These are phyloP conservation scores for Pseudocercospora fuligena DNA, from an alignment of 2,329 filamentous ascomycete species.

Conservation along the genomic window DNA sequence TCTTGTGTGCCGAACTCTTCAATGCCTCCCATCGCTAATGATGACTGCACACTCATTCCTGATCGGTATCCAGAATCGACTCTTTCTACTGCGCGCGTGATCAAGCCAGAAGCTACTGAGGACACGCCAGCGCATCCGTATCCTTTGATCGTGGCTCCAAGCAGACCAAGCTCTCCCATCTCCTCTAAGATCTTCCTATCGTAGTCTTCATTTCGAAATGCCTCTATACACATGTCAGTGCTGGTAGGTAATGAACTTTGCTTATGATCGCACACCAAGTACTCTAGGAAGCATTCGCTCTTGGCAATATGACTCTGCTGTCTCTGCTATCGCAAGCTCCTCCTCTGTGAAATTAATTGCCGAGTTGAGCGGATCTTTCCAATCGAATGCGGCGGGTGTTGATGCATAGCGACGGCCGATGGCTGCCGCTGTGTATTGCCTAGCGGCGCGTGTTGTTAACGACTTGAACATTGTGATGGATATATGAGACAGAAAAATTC, in stretches of 20 bases:
- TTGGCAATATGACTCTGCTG: slow-evolving; percentile 91
- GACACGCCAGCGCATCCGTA: slow-evolving; percentile 88
- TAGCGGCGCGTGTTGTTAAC: slow-evolving; percentile 47
- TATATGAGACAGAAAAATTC: not conserved
- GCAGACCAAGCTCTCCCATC: slow-evolving; percentile 89
- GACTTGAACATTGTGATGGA: slow-evolving; percentile 50
- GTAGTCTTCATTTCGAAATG: slow-evolving; percentile 85
- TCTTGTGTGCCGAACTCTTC: slow-evolving; percentile 85
- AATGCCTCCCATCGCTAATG: slow-evolving; percentile 91
- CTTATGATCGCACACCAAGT: slow-evolving; percentile 63
- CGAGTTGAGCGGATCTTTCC: slow-evolving; percentile 81
- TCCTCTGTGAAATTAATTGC: slow-evolving; percentile 82
- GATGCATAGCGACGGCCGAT: slow-evolving; percentile 46
- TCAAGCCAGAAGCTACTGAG: slow-evolving; percentile 85
- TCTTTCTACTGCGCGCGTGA: slow-evolving; percentile 86
- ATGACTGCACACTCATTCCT: slow-evolving; percentile 91
- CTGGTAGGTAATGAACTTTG: not conserved
- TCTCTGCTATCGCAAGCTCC: slow-evolving; percentile 86
- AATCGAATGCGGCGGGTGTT: slow-evolving; percentile 69
- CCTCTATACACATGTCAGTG: slow-evolving; percentile 59
- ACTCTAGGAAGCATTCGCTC: slow-evolving; percentile 85
- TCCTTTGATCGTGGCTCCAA: slow-evolving; percentile 83
- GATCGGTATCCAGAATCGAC: slow-evolving; percentile 92
- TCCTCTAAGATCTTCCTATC: slow-evolving; percentile 84
- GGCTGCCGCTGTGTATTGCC: slow-evolving; percentile 37